Conservation (phyloP, 306 rosid genomes). For the Spatholobus suberectus region DNA sequence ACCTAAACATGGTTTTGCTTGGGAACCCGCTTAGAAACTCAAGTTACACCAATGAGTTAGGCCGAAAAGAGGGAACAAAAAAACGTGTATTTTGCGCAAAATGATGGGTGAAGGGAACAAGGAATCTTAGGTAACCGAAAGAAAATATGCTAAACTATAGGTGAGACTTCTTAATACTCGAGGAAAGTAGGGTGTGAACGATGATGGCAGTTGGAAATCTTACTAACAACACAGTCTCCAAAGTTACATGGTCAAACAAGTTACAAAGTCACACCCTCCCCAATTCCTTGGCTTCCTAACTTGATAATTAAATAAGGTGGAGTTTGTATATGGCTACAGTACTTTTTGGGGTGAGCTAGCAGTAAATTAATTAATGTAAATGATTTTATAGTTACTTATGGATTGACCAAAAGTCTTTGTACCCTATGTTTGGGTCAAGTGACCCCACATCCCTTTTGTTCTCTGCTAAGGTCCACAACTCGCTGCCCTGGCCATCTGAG, state of each 20-base stretch:
- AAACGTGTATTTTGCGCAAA: slow-evolving; percentile 44
- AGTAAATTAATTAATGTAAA: slow-evolving; percentile 21
- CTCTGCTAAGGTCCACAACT: slow-evolving; percentile 43
- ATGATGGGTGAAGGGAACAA: slow-evolving; percentile 63
- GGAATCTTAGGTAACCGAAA: slow-evolving; percentile 68
- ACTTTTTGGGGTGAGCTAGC: slow-evolving; percentile 10
- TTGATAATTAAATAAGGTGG: slow-evolving; percentile 35
- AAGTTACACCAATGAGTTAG: slow-evolving; percentile 27
- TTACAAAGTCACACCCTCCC: slow-evolving; percentile 59
- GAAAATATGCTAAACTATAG: slow-evolving; percentile 50
- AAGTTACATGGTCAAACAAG: slow-evolving; percentile 61
- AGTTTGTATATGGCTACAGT: background rate
- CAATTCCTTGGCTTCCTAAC: slow-evolving; percentile 66
- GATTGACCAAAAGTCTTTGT: slow-evolving; percentile 46
- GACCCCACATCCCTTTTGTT: slow-evolving; percentile 49
- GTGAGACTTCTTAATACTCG: slow-evolving; percentile 44
- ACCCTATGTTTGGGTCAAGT: slow-evolving; percentile 43
- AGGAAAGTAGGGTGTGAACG: slow-evolving; percentile 36
- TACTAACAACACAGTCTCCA: slow-evolving; percentile 58
- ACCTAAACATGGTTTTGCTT: slow-evolving; percentile 24
- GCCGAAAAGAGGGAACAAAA: slow-evolving; percentile 46
- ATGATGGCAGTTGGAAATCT: slow-evolving; percentile 37
- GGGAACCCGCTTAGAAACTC: slow-evolving; percentile 33
- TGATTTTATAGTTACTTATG: slow-evolving; percentile 23
- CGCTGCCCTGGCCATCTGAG: slow-evolving; percentile 24